phyloP scores from a whole-genome alignment of 306 rosid genomes.

The Pachyrhizus erosus region DNA sequence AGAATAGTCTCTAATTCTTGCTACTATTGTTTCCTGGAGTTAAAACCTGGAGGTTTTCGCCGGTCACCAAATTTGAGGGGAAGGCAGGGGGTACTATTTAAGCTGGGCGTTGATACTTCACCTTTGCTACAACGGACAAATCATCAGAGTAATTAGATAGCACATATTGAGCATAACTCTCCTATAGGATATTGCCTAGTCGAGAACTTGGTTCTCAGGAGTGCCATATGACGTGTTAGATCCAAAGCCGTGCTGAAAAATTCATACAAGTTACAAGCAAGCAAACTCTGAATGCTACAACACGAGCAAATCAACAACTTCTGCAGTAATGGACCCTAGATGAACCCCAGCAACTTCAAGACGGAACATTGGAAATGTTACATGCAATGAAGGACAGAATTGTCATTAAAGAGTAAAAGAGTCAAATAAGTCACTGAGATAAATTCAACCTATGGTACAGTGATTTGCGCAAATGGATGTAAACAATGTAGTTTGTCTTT shows the following conservation, averaged over 20 bases:
- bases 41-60: background rate
- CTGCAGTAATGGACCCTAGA: conserved; percentile 31
- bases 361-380: conserved; percentile 38
- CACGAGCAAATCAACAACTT: conserved; percentile 29
- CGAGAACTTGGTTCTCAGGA: conserved; percentile 31
- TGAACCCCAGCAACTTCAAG: conserved; percentile 37
- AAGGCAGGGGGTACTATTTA: conserved; percentile 18
- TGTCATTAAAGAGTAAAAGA: conserved; percentile 39
- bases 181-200: conserved; percentile 32
- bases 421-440: conserved; percentile 26
- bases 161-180: conserved; percentile 32
- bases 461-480: conserved; percentile 27
- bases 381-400: conserved; percentile 20
- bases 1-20: conserved; percentile 3
- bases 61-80: conserved; percentile 7
- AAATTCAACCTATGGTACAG: conserved; percentile 29
- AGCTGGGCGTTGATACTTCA: conserved; percentile 33
- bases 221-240: conserved; percentile 33
- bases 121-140: conserved; percentile 37
- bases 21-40: conserved; percentile 2
- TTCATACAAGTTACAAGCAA: conserved; percentile 22
- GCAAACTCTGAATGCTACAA: conserved; percentile 30
- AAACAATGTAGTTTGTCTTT: conserved; percentile 9
- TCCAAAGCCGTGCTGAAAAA: conserved; percentile 30
- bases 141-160: conserved; percentile 31